Evolutionary conservation across 768 basidiomycete genomes (phyloP).

Genomic region (Coprinopsis sp.): DNA sequence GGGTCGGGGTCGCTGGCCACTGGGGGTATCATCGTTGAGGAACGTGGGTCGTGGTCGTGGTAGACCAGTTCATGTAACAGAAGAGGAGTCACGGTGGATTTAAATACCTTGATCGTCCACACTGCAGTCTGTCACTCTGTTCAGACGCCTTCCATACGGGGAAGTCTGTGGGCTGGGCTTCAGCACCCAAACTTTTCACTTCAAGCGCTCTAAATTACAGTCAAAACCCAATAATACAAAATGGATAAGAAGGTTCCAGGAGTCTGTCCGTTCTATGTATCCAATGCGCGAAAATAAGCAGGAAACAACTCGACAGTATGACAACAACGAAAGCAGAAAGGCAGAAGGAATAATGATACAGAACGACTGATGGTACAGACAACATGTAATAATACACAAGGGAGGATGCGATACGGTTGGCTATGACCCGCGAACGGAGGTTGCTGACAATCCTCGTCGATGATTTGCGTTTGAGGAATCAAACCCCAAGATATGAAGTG

Average conservation of each 20-base stretch:
- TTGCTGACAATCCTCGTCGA: slow-evolving; percentile 49
- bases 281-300: too few relatives aligned
- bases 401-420: slow-evolving; percentile 8
- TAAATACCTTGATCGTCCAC: too few relatives aligned
- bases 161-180: too few relatives aligned
- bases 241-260: too few relatives aligned
- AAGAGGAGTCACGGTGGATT: too few relatives aligned
- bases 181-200: too few relatives aligned
- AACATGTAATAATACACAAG: slow-evolving; percentile 10
- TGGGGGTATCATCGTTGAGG: slow-evolving; percentile 54
- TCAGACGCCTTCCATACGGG: too few relatives aligned
- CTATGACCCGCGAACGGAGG: slow-evolving; percentile 44
- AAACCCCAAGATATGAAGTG: slow-evolving; percentile 57
- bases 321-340: slow-evolving; percentile 2
- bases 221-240: slow-evolving; percentile 10
- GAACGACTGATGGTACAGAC: slow-evolving; percentile 22
- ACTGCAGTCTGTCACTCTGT: too few relatives aligned
- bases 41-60: slow-evolving; percentile 6
- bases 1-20: slow-evolving; percentile 60
- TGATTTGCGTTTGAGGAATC: slow-evolving; percentile 38
- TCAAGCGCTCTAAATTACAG: too few relatives aligned
- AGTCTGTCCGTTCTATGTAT: too few relatives aligned
- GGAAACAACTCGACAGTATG: background rate
- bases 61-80: background rate
- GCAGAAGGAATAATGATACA: slow-evolving; percentile 23